A percentile compares a stretch with the other conserved stretches of the same genome.
These are phyloP conservation scores for Candida khao-thaluensis DNA, from an alignment of 805 yeast genomes.

Conservation along the genomic window DNA sequence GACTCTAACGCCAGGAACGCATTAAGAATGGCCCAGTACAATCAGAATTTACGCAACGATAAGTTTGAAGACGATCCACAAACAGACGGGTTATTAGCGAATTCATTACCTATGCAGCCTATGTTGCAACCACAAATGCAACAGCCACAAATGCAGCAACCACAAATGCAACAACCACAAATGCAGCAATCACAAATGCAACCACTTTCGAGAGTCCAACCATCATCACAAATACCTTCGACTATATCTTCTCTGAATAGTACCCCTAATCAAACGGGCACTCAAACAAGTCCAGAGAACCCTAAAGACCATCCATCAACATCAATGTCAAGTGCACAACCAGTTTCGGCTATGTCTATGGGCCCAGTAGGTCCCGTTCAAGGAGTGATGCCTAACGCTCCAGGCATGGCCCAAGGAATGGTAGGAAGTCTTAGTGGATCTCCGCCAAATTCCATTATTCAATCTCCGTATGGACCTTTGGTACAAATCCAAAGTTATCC, in stretches of 20 bases:
- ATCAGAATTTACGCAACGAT: constrained; percentile 34
- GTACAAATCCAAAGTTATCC: constrained; percentile 25
- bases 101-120: constrained; percentile 2
- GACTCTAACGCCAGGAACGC: constrained; percentile 52
- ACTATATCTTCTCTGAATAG: background rate
- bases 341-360: background rate
- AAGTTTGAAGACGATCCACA: constrained; percentile 13
- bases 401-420: background rate
- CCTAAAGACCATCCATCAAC: background rate
- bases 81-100: background rate
- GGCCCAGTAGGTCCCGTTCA: background rate
- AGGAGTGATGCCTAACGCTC: constrained; percentile 1
- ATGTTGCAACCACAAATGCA: constrained; percentile 16
- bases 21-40: constrained; percentile 48
- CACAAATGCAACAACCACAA: background rate
- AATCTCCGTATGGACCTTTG: constrained; percentile 28
- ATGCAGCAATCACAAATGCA: background rate
- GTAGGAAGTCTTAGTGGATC: background rate
- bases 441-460: constrained; percentile 15
- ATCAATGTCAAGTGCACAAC: background rate
- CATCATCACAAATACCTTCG: background rate
- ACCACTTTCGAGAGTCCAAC: background rate
- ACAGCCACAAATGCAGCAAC: background rate
- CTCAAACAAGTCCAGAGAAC: constrained; percentile 1
- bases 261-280: constrained; percentile 1